Evolutionary conservation across 2,329 filamentous ascomycete genomes (phyloP).

Genomic region (Diaporthe sp.): DNA sequence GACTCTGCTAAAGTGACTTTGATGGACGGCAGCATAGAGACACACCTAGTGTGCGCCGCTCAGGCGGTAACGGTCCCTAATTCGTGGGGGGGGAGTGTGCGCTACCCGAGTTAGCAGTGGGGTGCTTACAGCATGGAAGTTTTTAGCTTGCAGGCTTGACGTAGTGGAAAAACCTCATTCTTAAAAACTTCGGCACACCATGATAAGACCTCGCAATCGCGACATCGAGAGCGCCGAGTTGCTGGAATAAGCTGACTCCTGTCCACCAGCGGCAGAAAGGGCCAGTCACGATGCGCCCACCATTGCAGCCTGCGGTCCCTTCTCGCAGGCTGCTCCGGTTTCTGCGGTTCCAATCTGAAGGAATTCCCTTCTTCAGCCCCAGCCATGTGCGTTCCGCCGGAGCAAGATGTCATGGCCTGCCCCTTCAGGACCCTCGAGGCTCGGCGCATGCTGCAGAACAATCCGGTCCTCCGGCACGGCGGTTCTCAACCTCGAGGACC

Average conservation of each 20-base stretch:
- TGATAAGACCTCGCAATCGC: not conserved
- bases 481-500: slow-evolving; percentile 27
- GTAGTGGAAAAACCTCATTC: slow-evolving; percentile 29
- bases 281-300: slow-evolving; percentile 57
- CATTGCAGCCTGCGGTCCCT: slow-evolving; percentile 61
- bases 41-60: slow-evolving; percentile 7
- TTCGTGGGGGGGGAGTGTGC: not conserved
- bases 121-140: slow-evolving; percentile 20
- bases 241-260: slow-evolving; percentile 30
- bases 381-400: slow-evolving; percentile 47
- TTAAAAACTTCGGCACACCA: slow-evolving; percentile 25
- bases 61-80: slow-evolving; percentile 2
- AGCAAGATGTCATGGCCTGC: slow-evolving; percentile 1
- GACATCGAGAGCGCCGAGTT: slow-evolving; percentile 4
- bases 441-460: not conserved
- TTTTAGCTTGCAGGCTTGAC: slow-evolving; percentile 34
- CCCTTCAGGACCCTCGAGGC: not conserved
- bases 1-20: not conserved
- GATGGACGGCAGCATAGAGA: not conserved
- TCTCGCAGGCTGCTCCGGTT: slow-evolving; percentile 76
- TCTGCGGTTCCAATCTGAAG: slow-evolving; percentile 78
- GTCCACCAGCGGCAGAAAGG: slow-evolving; percentile 1
- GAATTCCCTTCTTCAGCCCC: slow-evolving; percentile 63
- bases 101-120: not conserved
- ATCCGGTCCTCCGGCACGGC: not conserved